These are phyloP conservation scores for Monilinia fructigena DNA, from an alignment of 2,329 filamentous ascomycete species.

Conservation along the genomic window DNA sequence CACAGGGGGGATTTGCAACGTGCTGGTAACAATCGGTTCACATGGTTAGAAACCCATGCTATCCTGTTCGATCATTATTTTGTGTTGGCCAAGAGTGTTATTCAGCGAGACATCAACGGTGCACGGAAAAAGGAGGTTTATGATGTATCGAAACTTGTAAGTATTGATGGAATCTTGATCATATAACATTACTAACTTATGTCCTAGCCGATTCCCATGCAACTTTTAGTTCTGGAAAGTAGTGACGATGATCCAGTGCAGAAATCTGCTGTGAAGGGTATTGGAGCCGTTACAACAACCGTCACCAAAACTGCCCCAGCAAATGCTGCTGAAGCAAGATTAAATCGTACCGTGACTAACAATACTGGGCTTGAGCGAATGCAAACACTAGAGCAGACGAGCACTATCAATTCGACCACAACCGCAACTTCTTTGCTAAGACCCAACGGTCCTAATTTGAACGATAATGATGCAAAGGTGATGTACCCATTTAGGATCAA, in stretches of 20 bases:
- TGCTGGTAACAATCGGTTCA: constrained; percentile 83
- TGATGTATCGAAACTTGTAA: constrained; percentile 86
- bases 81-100: constrained; percentile 79
- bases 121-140: constrained; percentile 78
- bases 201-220: constrained; percentile 94
- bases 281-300: constrained; percentile 61
- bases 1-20: constrained; percentile 86
- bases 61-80: constrained; percentile 96
- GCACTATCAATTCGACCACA: constrained; percentile 64
- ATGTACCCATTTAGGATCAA: constrained; percentile 96
- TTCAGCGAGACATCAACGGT: constrained; percentile 64
- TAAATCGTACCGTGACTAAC: constrained; percentile 41
- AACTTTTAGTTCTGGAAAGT: constrained; percentile 87
- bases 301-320: constrained; percentile 60
- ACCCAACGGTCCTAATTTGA: constrained; percentile 46
- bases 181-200: constrained; percentile 27
- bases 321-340: constrained; percentile 56
- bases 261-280: constrained; percentile 61
- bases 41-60: constrained; percentile 90
- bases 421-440: constrained; percentile 49
- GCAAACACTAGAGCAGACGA: constrained; percentile 64
- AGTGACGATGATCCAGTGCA: constrained; percentile 88
- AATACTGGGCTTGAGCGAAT: constrained; percentile 41
- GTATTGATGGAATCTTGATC: constrained; percentile 32
- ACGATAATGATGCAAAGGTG: constrained; percentile 46